Evolutionary conservation across 176 grass and related monocot species (phyloP), one percentile per base, ranked within the genome.

Genomic region (Themeda triandra): DNA sequence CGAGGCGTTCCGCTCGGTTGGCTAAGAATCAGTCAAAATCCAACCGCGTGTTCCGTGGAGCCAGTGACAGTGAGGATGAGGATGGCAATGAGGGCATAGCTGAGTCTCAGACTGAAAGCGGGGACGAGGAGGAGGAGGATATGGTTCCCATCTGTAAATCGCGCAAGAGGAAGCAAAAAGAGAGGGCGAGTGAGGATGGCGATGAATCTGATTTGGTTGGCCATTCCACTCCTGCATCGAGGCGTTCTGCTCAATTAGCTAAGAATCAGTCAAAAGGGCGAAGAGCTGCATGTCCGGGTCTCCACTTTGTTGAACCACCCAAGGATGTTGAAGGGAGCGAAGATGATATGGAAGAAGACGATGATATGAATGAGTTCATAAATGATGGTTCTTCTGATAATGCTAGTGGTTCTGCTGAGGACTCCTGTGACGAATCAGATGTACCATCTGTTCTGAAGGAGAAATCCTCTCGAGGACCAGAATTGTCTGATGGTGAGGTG

Each of bases 311-410:
- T 88, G 78, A 91, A 63, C 28, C 92, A 10, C n/a, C 58, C 58
- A 79, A 85, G 23, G 86, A 94, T 78, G 59, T 63, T 56, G 79
- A 93, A 86, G 66, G 84, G 63, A 80, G 83, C 11, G 80, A 63
- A 56, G 76, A 49, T 82, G 78, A 40, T 45, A 77, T 64, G 13
- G 78, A 86, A 19, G 93, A 93, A 66, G 93, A 62, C 13, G 66
- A 85, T 66, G 86, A 85, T 84, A 78, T 88, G 44, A 73, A 51
- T 63, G 86, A 85, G 7, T 97, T 97, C 81, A 94, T 95, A 71
- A 79, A 71, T 75, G 90, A 80, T 76, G 63, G 72, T 71, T 83
- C 64, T 86, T 66, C 63, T 13, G 82, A 89, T 81, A 90, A 51
- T 49, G 66, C 49, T 14, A 10, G 51, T 58, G 63, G n/a, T 75